Conservation (phyloP, 148 eudicot species). For the Nyssa sinensis region DNA sequence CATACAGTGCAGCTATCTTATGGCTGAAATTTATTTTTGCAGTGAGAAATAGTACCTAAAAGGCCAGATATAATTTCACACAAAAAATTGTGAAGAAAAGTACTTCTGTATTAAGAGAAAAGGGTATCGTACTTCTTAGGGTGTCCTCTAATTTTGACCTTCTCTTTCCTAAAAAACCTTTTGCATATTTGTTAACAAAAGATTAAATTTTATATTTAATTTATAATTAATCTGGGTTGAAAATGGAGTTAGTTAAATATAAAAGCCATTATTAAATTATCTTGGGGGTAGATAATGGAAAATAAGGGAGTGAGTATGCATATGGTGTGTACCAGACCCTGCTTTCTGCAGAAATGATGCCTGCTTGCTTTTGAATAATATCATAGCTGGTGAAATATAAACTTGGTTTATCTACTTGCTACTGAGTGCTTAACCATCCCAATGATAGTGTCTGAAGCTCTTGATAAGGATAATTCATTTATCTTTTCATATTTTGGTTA, state of each 20-base stretch:
- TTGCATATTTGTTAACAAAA: too few relatives aligned
- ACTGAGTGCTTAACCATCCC: not conserved
- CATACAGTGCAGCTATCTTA: too few relatives aligned
- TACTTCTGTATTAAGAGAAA: not conserved
- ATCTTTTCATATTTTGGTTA: not conserved
- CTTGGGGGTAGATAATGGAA: not conserved
- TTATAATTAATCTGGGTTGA: too few relatives aligned
- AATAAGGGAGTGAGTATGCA: not conserved
- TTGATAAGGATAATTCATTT: not conserved
- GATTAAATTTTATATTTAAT: too few relatives aligned
- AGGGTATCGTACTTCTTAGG: not conserved
- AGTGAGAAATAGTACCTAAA: not conserved
- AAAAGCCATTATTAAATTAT: too few relatives aligned
- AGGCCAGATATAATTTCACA: conserved; percentile 6
- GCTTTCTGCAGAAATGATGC: not conserved
- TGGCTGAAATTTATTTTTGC: not conserved
- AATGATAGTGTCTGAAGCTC: not conserved
- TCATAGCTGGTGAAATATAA: not conserved
- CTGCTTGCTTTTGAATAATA: not conserved
- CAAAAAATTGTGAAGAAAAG: not conserved
- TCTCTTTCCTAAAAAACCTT: too few relatives aligned
- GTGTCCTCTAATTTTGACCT: not conserved
- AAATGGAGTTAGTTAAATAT: too few relatives aligned
- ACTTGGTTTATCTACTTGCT: conserved; percentile 1
- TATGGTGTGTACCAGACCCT: not conserved